Evolutionary conservation across 257 asterid genomes (phyloP).

Genomic region (Leonotis leonurus): DNA sequence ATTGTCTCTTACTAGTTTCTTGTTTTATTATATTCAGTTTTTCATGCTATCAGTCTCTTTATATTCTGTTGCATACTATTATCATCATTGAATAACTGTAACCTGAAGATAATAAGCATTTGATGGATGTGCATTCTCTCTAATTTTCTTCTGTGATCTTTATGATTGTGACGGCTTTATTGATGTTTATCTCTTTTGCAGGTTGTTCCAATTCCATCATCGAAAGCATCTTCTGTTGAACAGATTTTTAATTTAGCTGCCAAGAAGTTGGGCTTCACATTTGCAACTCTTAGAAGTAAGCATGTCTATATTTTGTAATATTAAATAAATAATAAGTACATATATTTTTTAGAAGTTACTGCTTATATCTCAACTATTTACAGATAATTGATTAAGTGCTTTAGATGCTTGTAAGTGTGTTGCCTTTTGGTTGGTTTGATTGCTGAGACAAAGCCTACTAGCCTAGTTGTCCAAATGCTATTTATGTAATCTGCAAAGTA

Average conservation of each 20-base stretch:
- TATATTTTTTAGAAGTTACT: background rate
- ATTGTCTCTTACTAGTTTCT: background rate
- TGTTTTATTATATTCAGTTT: conserved; percentile 7
- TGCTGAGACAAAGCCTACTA: background rate
- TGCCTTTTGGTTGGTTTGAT: conserved; percentile 6
- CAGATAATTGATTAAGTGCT: background rate
- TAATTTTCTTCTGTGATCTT: background rate
- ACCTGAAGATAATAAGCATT: background rate
- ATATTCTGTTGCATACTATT: background rate
- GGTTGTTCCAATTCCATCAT: conserved; percentile 81
- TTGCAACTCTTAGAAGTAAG: conserved; percentile 55
- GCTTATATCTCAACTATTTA: background rate
- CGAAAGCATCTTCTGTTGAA: conserved; percentile 59
- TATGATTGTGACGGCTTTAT: conserved; percentile 13
- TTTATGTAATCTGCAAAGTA: conserved; percentile 11
- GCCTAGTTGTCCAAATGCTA: background rate
- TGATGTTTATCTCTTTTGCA: conserved; percentile 21
- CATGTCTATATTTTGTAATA: background rate
- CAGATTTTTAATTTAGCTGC: conserved; percentile 84
- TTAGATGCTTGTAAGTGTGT: background rate
- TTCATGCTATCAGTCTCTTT: too few relatives aligned
- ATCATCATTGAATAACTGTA: conserved; percentile 5
- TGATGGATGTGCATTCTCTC: conserved; percentile 2
- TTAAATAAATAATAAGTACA: background rate
- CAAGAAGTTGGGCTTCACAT: conserved; percentile 74